These are phyloP conservation scores for Lasiodiplodia theobromae DNA, from an alignment of 2,329 filamentous ascomycete genomes.

Conservation along the genomic window DNA sequence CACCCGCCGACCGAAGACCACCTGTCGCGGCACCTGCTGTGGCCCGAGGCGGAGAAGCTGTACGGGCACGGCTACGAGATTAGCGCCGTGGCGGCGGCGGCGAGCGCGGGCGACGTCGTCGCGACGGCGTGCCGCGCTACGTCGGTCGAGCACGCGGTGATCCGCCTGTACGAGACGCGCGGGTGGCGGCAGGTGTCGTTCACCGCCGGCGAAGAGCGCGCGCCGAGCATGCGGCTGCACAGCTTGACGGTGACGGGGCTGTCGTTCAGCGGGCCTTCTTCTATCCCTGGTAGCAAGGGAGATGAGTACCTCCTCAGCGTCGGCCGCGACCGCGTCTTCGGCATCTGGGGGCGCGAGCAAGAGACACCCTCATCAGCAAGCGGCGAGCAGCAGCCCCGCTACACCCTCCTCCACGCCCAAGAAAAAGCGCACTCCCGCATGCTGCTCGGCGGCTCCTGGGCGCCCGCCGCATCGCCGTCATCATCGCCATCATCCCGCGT, in stretches of 20 bases:
- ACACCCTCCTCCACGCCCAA: slow-evolving; percentile 68
- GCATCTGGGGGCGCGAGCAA: slow-evolving; percentile 68
- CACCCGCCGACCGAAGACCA: slow-evolving; percentile 90
- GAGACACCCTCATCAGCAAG: no score
- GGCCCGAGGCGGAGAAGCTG: slow-evolving; percentile 95
- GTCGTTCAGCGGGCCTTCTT: slow-evolving; percentile 67
- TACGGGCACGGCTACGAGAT: slow-evolving; percentile 99
- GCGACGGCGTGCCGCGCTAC: slow-evolving; percentile 94
- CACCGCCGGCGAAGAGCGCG: slow-evolving; percentile 55
- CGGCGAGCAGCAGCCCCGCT: slow-evolving; percentile 48
- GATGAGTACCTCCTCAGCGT: slow-evolving; percentile 76
- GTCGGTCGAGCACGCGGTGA: slow-evolving; percentile 91
- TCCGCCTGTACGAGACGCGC: slow-evolving; percentile 86
- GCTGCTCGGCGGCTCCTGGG: slow-evolving; percentile 90
- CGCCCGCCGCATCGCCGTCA: slow-evolving; percentile 56
- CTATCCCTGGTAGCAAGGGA: slow-evolving; percentile 60
- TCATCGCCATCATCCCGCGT: slow-evolving; percentile 44
- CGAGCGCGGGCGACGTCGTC: slow-evolving; percentile 75
- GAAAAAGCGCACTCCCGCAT: slow-evolving; percentile 89
- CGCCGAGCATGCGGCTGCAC: slow-evolving; percentile 56
- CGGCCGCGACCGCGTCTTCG: slow-evolving; percentile 91
- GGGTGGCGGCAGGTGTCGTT: slow-evolving; percentile 89
- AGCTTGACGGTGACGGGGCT: slow-evolving; percentile 84
- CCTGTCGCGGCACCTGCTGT: slow-evolving; percentile 87
- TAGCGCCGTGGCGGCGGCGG: slow-evolving; percentile 77